Base-by-base conservation (phyloP, 2,329 filamentous ascomycete genomes). In the Fusarium setosum region DNA sequence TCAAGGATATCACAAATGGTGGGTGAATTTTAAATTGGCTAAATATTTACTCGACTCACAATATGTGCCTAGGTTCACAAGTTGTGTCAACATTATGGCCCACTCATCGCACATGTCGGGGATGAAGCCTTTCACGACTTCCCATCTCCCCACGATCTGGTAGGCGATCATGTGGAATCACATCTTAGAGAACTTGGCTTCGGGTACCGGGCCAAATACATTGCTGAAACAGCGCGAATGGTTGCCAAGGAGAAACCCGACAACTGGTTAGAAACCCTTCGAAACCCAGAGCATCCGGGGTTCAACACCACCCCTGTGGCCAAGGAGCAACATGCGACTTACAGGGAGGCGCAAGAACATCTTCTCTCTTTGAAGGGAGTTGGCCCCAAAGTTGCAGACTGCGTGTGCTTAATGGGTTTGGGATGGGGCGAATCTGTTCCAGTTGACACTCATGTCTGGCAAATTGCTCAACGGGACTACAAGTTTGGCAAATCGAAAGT, bases 361-460 rank as follows among this genome's bases (percentile, higher is more conserved):
- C 83, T 99, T 3, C 83, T 98, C 1, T 80, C 85, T 6, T 83
- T 99, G 20, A 89, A 94, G 57, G 96, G 96, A 1, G 96, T 99
- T 6, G 96, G 96, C 0, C 96, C 96, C 1, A 99, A 99, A 77
- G 96, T 99, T 1, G 92, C 96, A 6, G 96, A 99, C 76, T 99
- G 96, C 74, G 94, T 98, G 8, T 97, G 92, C 74, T 82, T 99
- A 18, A 97, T 99, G 92, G 96, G 96, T 0, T 81, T 99, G 13
- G 95, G 94, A 24, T 99, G 96, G 95, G 92, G 92, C 29, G 95
- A 98, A 78, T 90, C 94, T 4, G 94, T 99, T 2, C 96, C 96
- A 0, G 92, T 99, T 29, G 96, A 99, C 77, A 99, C 96, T 2
- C 96, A 99, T 79, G 93, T 99, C 12, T 98, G 94, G 95, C 94